These are phyloP conservation scores for Seminavis robusta DNA, from an alignment of 108 stramenopile species.

Conservation along the genomic window DNA sequence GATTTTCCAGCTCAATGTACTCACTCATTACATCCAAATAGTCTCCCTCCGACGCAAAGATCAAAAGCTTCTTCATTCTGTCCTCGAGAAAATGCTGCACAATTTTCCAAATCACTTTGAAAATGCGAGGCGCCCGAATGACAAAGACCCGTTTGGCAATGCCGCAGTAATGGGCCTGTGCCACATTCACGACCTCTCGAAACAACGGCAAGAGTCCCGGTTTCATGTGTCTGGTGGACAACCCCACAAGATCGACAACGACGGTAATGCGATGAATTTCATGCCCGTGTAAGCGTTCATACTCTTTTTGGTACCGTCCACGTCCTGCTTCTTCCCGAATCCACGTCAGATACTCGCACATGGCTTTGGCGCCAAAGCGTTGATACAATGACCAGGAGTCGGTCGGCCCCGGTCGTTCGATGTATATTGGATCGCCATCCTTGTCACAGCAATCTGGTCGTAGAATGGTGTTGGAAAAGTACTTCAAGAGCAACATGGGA, in stretches of 20 bases:
- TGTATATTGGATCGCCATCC: conserved; percentile 18
- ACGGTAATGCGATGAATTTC: background rate
- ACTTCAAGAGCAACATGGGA: too few species aligned
- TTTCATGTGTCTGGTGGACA: background rate
- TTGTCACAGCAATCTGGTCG: too few species aligned
- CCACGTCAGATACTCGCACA: conserved; percentile 15
- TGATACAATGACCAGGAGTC: conserved; percentile 2
- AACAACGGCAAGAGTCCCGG: background rate
- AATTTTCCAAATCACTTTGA: conserved; percentile 9
- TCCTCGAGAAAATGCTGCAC: conserved; percentile 12
- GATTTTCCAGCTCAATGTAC: conserved; percentile 5
- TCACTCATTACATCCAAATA: conserved; percentile 5
- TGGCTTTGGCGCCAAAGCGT: conserved; percentile 9
- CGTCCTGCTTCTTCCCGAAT: conserved; percentile 6
- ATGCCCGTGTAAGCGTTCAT: background rate
- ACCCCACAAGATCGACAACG: conserved; percentile 10
- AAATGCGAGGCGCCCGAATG: conserved; percentile 5
- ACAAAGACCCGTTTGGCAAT: conserved; percentile 8
- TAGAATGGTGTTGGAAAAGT: too few species aligned
- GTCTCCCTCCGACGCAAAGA: conserved; percentile 5
- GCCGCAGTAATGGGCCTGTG: conserved; percentile 18
- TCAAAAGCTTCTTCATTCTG: conserved; percentile 1
- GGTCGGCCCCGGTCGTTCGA: conserved; percentile 9
- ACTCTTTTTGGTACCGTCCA: background rate
- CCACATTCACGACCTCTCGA: conserved; percentile 6